Conservation (phyloP, 805 yeast species). For the Nakazawaea ishiwadae region DNA sequence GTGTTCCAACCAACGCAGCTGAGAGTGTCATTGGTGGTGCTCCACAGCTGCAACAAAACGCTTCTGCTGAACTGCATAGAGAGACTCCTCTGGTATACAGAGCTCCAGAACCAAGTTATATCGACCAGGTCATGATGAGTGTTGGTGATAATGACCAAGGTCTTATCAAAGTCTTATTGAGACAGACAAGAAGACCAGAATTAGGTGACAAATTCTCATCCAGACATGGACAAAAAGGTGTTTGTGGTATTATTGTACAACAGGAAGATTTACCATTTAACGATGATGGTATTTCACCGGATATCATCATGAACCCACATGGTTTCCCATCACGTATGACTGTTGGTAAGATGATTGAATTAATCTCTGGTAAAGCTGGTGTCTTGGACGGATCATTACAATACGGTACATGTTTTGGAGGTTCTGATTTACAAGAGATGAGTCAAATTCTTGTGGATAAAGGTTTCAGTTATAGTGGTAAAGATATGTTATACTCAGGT, state of each 20-base stretch:
- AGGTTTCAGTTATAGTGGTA: slow-evolving; percentile 93
- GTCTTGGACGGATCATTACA: slow-evolving; percentile 87
- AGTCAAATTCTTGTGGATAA: slow-evolving; percentile 81
- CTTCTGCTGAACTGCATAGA: slow-evolving; percentile 63
- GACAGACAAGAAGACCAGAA: slow-evolving; percentile 97
- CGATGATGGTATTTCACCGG: slow-evolving; percentile 89
- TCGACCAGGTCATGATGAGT: slow-evolving; percentile 97
- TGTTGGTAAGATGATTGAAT: slow-evolving; percentile 96
- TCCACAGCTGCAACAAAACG: slow-evolving; percentile 26
- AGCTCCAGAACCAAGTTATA: slow-evolving; percentile 93
- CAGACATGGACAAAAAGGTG: slow-evolving; percentile 98
- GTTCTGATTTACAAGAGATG: slow-evolving; percentile 95
- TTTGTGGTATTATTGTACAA: slow-evolving; percentile 95
- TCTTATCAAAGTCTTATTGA: slow-evolving; percentile 79
- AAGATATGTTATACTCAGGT: slow-evolving; percentile 96
- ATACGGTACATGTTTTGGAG: slow-evolving; percentile 98
- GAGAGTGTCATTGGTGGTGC: slow-evolving; percentile 51
- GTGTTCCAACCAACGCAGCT: slow-evolving; percentile 82
- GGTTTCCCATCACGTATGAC: slow-evolving; percentile 99
- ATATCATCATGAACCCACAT: slow-evolving; percentile 97
- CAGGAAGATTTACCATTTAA: slow-evolving; percentile 96
- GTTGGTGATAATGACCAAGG: slow-evolving; percentile 95
- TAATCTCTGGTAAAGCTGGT: slow-evolving; percentile 96
- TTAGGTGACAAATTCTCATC: slow-evolving; percentile 96
- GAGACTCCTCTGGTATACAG: slow-evolving; percentile 90